A percentile compares a stretch with the other conserved stretches of the same genome.
Conservation (phyloP, 2,329 filamentous ascomycete species). For the Sclerotinia minor region DNA sequence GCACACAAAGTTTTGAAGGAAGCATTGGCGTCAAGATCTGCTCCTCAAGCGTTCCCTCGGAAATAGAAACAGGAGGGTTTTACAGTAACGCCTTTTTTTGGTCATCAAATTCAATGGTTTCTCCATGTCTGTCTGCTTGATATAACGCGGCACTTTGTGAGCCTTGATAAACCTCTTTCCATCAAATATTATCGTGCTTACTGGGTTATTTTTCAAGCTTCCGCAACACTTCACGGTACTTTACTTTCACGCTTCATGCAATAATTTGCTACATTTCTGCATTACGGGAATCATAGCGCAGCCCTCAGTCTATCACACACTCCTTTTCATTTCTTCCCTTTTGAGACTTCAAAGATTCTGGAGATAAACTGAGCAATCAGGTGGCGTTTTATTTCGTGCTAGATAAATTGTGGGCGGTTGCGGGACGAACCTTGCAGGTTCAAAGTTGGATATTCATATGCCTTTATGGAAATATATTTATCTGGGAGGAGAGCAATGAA, state of each 20-base stretch:
- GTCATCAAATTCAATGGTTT: neutral
- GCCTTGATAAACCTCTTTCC: neutral
- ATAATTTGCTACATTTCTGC: neutral
- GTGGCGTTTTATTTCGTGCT: neutral
- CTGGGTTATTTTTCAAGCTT: neutral
- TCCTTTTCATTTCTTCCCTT: neutral
- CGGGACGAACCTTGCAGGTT: neutral
- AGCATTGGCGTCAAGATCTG: slow-evolving; percentile 7
- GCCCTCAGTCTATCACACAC: neutral
- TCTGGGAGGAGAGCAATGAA: neutral
- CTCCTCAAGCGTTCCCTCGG: neutral
- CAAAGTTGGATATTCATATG: no score
- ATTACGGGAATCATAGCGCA: neutral
- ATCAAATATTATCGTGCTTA: neutral
- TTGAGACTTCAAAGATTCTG: neutral
- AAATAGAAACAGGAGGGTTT: neutral
- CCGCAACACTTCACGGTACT: neutral
- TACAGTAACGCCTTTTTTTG: neutral
- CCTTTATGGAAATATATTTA: no score
- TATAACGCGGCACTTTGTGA: neutral
- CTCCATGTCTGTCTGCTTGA: neutral
- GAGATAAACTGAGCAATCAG: slow-evolving; percentile 11
- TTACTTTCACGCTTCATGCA: neutral
- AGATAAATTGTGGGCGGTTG: neutral
- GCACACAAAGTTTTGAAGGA: neutral